Evolutionary conservation across 2,329 filamentous ascomycete genomes (phyloP).

Genomic region (Ceratocystis eucalypticola): DNA sequence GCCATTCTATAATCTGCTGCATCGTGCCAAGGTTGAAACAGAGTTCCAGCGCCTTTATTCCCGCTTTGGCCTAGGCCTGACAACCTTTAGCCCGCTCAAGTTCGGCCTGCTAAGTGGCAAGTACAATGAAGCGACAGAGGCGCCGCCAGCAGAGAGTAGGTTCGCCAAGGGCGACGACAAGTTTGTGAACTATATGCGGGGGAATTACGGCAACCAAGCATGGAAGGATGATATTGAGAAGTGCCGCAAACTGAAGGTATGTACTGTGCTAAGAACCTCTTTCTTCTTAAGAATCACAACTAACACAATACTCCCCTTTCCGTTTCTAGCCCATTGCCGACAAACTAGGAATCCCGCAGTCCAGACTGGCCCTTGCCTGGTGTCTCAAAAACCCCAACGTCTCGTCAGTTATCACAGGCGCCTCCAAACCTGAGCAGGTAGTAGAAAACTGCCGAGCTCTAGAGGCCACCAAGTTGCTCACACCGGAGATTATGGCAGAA

Average conservation of each 20-base stretch:
- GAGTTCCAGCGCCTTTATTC: slow-evolving; percentile 50
- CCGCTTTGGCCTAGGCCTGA: slow-evolving; percentile 45
- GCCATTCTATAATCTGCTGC: slow-evolving; percentile 53
- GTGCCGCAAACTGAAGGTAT: slow-evolving; percentile 29
- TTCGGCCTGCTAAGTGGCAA: slow-evolving; percentile 50
- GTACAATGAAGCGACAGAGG: slow-evolving; percentile 43
- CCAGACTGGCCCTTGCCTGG: slow-evolving; percentile 40
- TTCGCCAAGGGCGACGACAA: slow-evolving; percentile 44
- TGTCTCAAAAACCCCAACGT: slow-evolving; percentile 41
- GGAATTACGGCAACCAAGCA: slow-evolving; percentile 39
- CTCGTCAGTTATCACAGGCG: slow-evolving; percentile 39
- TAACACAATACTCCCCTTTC: not conserved
- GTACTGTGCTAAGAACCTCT: not conserved
- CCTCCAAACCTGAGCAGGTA: slow-evolving; percentile 38
- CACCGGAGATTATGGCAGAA: slow-evolving; percentile 36
- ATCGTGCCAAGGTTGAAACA: slow-evolving; percentile 47
- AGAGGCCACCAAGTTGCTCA: slow-evolving; percentile 35
- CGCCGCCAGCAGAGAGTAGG: slow-evolving; percentile 41
- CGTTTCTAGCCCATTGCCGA: slow-evolving; percentile 36
- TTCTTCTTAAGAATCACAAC: not conserved
- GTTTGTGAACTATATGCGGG: slow-evolving; percentile 42
- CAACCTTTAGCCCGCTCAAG: slow-evolving; percentile 46
- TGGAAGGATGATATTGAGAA: slow-evolving; percentile 38
- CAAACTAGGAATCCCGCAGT: slow-evolving; percentile 39
- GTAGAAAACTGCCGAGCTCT: slow-evolving; percentile 38